Evolutionary conservation across 1,139 yeast species (phyloP), one percentile per base, ranked within the genome.

Genomic region (Yamadazyma sp.): DNA sequence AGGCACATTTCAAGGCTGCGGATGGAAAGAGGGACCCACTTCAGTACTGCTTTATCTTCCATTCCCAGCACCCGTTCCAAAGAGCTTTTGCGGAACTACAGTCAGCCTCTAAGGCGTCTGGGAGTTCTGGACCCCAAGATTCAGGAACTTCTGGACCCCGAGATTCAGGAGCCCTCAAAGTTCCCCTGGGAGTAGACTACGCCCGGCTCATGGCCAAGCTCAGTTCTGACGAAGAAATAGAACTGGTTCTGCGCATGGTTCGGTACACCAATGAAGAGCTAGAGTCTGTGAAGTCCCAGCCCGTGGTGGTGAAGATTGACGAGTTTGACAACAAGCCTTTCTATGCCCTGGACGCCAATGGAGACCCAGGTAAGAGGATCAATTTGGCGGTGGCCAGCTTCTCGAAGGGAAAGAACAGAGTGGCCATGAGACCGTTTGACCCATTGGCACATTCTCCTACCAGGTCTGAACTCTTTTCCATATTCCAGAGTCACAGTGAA

Each of bases 11-110:
- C 36, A 31, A 26, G n/a, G 11, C n/a, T 17, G 8, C 12, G 6
- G 20, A 9, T 4, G 14, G 11, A 12, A 25, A 31, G 16, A 15
- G 14, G 5, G 15, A 17, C 24, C 63, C 64, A n/a, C 50, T 61
- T 10, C 69, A 63, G 37, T 59, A 43, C 41, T 58, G 64, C 20
- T 45, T 45, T 29, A 15, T 39, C 2, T 39, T 45, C 27, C 45
- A 43, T 30, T 33, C 38, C 17, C 60, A 61, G 24, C 44, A 61
- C 12, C 50, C 55, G 10, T 51, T 46, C 11, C 39, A 50, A 10
- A 48, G 50, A 17, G 45, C 45, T 1, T 54, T 46, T 33, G 45
- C 49, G 17, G 38, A 42, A 12, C 34, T 50, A 25, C 39, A 51
- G 4, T 35, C 38, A 17, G 29, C 35, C 6, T 44, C 37, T 31